phyloP scores from a whole-genome alignment of 495 filamentous ascomycete genomes.

The Tricharina praecox region DNA sequence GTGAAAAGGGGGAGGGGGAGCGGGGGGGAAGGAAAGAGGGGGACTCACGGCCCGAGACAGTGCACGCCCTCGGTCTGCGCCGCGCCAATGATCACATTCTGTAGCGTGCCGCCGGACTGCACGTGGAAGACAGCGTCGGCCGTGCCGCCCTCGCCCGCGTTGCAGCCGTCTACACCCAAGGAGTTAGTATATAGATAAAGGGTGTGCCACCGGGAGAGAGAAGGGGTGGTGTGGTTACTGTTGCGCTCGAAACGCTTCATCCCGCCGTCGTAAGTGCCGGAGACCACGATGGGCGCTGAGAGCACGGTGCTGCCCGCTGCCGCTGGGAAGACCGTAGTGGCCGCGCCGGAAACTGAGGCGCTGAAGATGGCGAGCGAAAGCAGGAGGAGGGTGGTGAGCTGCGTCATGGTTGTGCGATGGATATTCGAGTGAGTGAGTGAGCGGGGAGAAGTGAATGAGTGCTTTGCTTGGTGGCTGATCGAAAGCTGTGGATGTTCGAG shows the following conservation, averaged over 20 bases:
- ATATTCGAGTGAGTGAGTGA: no score
- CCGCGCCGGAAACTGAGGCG: conserved; percentile 12
- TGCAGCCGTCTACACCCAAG: conserved; percentile 21
- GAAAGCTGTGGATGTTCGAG: no score
- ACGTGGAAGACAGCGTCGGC: conserved; percentile 27
- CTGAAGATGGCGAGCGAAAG: background rate
- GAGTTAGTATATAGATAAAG: conserved; percentile 6
- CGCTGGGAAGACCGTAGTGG: conserved; percentile 21
- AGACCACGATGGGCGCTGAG: conserved; percentile 15
- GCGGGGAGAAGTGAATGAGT: no score
- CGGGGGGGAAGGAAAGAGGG: no score
- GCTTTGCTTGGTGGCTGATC: no score
- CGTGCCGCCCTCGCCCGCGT: conserved; percentile 34
- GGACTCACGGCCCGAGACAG: conserved; percentile 35
- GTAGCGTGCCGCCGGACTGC: background rate
- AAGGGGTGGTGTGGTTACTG: conserved; percentile 16
- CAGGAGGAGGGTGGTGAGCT: no score
- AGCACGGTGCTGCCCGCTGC: conserved; percentile 18
- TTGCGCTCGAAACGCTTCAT: conserved; percentile 28
- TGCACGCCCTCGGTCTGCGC: conserved; percentile 39
- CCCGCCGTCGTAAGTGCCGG: conserved; percentile 29
- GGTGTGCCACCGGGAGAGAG: conserved; percentile 20
- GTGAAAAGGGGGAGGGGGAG: no score
- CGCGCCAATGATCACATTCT: conserved; percentile 34
- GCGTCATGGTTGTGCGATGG: no score